A percentile compares a stretch with the other conserved stretches of the same genome.
These are phyloP conservation scores for Nothophoma quercina DNA, from an alignment of 2,329 filamentous ascomycete species.

Conservation along the genomic window DNA sequence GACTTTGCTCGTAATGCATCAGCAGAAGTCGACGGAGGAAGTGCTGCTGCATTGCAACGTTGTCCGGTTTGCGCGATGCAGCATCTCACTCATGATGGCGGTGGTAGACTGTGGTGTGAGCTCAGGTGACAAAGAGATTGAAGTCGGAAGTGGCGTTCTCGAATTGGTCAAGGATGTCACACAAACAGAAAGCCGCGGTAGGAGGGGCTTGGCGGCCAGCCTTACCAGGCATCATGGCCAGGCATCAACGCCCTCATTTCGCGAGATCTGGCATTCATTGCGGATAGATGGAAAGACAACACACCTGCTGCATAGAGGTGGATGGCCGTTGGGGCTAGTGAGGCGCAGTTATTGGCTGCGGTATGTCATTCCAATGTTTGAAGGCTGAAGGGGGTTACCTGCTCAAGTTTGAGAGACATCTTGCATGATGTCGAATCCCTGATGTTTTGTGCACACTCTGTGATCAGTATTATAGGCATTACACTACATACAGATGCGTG, in stretches of 20 bases:
- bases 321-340: not conserved
- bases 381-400: not conserved
- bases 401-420: not conserved
- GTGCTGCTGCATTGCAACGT: constrained; percentile 1
- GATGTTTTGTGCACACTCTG: constrained; percentile 1
- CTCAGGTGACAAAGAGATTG: constrained; percentile 4
- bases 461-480: no score
- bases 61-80: not conserved
- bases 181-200: constrained; percentile 5
- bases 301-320: not conserved
- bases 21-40: not conserved
- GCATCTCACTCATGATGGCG: not conserved
- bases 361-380: not conserved
- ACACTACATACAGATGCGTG: no score
- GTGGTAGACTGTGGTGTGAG: not conserved
- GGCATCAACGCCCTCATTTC: constrained; percentile 7
- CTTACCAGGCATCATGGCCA: constrained; percentile 5
- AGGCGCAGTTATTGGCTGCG: not conserved
- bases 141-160: constrained; percentile 18
- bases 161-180: not conserved
- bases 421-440: not conserved
- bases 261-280: not conserved
- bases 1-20: constrained; percentile 6
- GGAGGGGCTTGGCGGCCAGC: constrained; percentile 2
- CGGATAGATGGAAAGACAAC: not conserved